phyloP scores from a whole-genome alignment of 805 yeast species.

The Wickerhamiella azymoides region DNA sequence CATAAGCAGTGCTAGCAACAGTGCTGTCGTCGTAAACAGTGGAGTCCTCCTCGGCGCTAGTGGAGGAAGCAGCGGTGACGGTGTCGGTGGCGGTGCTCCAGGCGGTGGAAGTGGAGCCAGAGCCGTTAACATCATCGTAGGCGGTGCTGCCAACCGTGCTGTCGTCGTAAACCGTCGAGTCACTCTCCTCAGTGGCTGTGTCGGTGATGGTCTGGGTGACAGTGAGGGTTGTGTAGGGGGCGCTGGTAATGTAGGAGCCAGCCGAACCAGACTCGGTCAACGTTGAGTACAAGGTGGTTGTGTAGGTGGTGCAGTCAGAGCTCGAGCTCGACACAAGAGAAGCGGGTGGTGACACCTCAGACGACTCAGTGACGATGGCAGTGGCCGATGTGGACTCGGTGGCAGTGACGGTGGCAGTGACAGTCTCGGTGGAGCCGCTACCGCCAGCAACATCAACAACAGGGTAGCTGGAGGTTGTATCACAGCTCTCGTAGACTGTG shows the following conservation, averaged over 20 bases:
- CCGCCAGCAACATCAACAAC: constrained; percentile 20
- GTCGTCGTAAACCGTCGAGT: constrained; percentile 1
- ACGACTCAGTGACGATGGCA: not conserved
- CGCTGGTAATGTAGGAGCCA: not conserved
- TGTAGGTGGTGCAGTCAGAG: not conserved
- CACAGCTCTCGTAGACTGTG: constrained; percentile 17
- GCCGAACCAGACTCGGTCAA: not conserved
- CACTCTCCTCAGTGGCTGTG: not conserved
- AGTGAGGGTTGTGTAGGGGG: not conserved
- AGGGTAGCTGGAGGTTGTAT: constrained; percentile 13
- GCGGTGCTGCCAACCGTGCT: not conserved
- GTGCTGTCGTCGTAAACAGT: constrained; percentile 2
- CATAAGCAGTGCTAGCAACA: not conserved
- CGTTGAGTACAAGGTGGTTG: not conserved
- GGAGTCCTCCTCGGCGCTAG: not conserved
- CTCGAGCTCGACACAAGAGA: not conserved
- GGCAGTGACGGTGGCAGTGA: not conserved
- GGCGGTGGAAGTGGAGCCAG: constrained; percentile 1
- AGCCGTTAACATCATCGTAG: not conserved
- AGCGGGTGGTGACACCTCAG: not conserved
- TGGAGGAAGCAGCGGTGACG: not conserved
- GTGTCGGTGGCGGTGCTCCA: constrained; percentile 8
- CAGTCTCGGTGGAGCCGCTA: not conserved
- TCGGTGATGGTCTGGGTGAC: not conserved
- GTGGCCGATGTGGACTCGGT: not conserved